Evolutionary conservation across 2,329 filamentous ascomycete genomes (phyloP), one percentile per base, ranked within the genome.

Genomic region (Colletotrichum gigasporum): DNA sequence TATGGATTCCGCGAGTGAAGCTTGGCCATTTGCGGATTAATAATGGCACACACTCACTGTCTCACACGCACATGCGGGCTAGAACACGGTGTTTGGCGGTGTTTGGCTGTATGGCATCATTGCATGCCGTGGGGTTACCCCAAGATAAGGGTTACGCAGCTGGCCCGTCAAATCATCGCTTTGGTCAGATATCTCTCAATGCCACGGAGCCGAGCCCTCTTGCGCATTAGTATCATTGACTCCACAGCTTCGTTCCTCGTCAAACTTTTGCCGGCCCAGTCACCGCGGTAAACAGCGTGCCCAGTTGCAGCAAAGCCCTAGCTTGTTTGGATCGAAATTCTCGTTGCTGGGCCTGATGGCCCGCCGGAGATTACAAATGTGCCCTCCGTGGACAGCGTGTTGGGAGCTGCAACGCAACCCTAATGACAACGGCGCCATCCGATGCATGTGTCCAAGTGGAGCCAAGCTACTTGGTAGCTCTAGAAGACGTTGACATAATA

Each of bases 191-290:
- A 42, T 35, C 10, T 24, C 28, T n/a, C n/a, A n/a, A n/a, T 64
- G 12, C 56, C 61, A 61, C 34, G 61, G 61, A 64, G 45, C 20
- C n/a, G n/a, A n/a, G n/a, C n/a, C n/a, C n/a, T n/a, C n/a, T n/a
- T n/a, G n/a, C n/a, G n/a, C n/a, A n/a, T n/a, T n/a, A n/a, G n/a
- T n/a, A n/a, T n/a, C n/a, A n/a, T n/a, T n/a, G n/a, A n/a, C 41
- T 18, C 41, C 53, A 47, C 53, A 11, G 18, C 28, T 14, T 22
- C 30, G 32, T 18, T n/a, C n/a, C n/a, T n/a, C n/a, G n/a, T n/a
- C n/a, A n/a, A n/a, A n/a, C n/a, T n/a, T n/a, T n/a, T n/a, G n/a
- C n/a, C n/a, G n/a, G n/a, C n/a, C n/a, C n/a, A n/a, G n/a, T n/a
- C n/a, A n/a, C n/a, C 30, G 30, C 30, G 7, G 30, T 12, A 34